phyloP scores from a whole-genome alignment of 257 asterid species.

The Rubia yunnanensis region DNA sequence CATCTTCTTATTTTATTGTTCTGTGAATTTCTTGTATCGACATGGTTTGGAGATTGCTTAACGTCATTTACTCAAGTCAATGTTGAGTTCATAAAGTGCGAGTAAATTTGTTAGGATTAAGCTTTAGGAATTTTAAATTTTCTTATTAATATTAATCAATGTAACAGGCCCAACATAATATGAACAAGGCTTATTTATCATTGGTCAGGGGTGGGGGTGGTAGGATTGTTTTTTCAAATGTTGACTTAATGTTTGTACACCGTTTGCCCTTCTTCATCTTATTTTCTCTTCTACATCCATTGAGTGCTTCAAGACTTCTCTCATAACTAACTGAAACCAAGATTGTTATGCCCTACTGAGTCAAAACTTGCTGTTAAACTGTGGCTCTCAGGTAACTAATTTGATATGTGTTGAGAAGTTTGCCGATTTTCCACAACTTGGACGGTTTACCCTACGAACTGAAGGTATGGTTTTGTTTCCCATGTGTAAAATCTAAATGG shows the following conservation, averaged over 20 bases:
- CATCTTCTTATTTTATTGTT: background rate
- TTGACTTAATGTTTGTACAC: no score
- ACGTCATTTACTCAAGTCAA: background rate
- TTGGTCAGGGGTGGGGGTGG: background rate
- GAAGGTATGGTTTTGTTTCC: slow-evolving; percentile 49
- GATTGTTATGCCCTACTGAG: background rate
- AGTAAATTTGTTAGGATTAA: background rate
- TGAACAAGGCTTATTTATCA: background rate
- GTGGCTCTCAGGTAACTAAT: slow-evolving; percentile 60
- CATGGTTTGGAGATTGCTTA: background rate
- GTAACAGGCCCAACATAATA: background rate
- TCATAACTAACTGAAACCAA: background rate
- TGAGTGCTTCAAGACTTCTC: background rate
- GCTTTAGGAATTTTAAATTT: background rate
- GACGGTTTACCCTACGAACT: slow-evolving; percentile 89
- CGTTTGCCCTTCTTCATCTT: no score
- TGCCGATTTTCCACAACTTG: slow-evolving; percentile 69
- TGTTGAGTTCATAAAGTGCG: background rate
- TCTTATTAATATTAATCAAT: background rate
- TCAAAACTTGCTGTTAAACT: slow-evolving; percentile 7
- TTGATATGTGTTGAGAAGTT: slow-evolving; percentile 75
- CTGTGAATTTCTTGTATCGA: background rate
- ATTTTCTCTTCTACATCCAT: background rate
- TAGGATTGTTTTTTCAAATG: background rate
- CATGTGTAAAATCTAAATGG: background rate